Evolutionary conservation across 2,329 filamentous ascomycete species (phyloP), one percentile per base, ranked within the genome.

Genomic region (Beauveria scarabaeidicola): DNA sequence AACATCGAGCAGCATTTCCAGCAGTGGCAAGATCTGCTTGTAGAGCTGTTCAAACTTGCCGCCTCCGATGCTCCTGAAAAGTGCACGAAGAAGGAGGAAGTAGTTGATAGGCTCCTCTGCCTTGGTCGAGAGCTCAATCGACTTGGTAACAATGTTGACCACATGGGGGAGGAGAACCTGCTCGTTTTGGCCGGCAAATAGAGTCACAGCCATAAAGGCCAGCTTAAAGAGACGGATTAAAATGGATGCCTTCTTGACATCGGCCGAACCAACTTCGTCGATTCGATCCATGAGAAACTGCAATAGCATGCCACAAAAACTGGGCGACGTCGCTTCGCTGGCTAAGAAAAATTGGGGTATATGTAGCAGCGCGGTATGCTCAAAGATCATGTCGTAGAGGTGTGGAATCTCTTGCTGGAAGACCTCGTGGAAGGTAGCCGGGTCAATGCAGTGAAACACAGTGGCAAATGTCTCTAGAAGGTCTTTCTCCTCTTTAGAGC

Each of bases 31-130:
- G 50, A 99, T 96, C 72, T 97, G 93, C 76, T 99, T 99, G 73
- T 99, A 99, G 1, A 99, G 80, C 65, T 97, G 89, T 76, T 99
- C 94, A 65, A 99, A 99, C 63, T 96, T 89, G 8, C 94, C 95
- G 53, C 94, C 95, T 23, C 94, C 94, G 57, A 99, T 99, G 70
- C 93, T 97, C 60, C 94, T 80, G 72, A 99, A 99, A 1, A 99
- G 78, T 0, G 92, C 97, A 38, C 94, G 83, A 43, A 99, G 78
- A 1, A 99, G 82, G 11, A 97, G 80, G 74, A 99, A 99, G 74
- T 99, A 99, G 72, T 99, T 99, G 83, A 97, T 96, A 0, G 95
- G 95, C 70, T 97, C 93, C 67, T 97, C 91, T 0, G 94, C 95
- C 61, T 89, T 95, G 7, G 94, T 96, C 1, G 93, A 97, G 41